phyloP scores from a whole-genome alignment of 139 green algal species.

The Zygnema cylindricum region DNA sequence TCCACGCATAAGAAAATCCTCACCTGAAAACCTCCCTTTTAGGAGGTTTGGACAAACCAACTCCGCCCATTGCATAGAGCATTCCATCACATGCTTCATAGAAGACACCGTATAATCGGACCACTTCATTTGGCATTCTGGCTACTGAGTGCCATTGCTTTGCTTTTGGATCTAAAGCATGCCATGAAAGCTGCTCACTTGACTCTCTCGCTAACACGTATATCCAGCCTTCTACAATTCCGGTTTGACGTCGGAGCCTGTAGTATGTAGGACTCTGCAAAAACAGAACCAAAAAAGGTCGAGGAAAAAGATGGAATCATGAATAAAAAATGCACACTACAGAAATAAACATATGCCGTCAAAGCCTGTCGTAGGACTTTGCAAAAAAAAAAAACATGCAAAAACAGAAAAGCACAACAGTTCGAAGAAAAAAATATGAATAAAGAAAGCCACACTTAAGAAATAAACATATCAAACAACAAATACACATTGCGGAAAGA shows the following conservation, averaged over 20 bases:
- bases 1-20: too few species aligned
- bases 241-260: slow-evolving; percentile 14
- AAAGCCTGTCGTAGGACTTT: too few species aligned
- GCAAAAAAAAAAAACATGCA: too few species aligned
- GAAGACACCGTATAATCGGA: slow-evolving; percentile 2
- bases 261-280: slow-evolving; percentile 20
- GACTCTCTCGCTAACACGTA: slow-evolving; percentile 20
- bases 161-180: neutral
- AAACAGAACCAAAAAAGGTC: too few species aligned
- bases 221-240: slow-evolving; percentile 28
- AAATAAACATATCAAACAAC: too few species aligned
- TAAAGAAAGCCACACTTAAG: too few species aligned
- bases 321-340: too few species aligned
- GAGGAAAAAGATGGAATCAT: too few species aligned
- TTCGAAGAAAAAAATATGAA: too few species aligned
- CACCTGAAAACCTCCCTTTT: slow-evolving; percentile 28
- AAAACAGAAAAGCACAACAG: too few species aligned
- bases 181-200: slow-evolving; percentile 26
- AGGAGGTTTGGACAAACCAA: slow-evolving; percentile 26
- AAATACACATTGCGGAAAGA: too few species aligned
- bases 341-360: too few species aligned
- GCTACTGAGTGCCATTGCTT: slow-evolving; percentile 26
- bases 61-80: slow-evolving; percentile 38
- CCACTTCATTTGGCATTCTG: slow-evolving; percentile 2
- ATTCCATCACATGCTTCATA: slow-evolving; percentile 17